These are phyloP conservation scores for Candida anutae DNA, from an alignment of 1,139 yeast genomes.

Conservation along the genomic window DNA sequence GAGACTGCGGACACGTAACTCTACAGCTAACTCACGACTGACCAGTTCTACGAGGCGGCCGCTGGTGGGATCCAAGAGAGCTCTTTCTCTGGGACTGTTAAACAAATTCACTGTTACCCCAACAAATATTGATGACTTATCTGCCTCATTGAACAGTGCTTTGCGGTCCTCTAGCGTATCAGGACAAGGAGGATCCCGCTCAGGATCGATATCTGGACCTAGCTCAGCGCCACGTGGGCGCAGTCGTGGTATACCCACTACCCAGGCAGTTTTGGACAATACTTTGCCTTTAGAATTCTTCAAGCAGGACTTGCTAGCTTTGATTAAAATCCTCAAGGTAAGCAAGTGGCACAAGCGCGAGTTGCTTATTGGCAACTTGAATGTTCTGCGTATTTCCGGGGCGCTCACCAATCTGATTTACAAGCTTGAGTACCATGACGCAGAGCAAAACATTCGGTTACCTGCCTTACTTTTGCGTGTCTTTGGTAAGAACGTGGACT, in stretches of 20 bases:
- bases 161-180: no score
- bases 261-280: conserved; percentile 49
- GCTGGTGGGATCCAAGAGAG: conserved; percentile 19
- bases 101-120: conserved; percentile 12
- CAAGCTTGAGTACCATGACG: conserved; percentile 43
- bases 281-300: conserved; percentile 76
- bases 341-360: conserved; percentile 66
- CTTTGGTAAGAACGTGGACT: conserved; percentile 86
- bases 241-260: conserved; percentile 25
- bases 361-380: conserved; percentile 38
- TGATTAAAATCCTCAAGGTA: conserved; percentile 56
- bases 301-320: conserved; percentile 68
- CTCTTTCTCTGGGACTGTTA: conserved; percentile 24
- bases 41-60: conserved; percentile 32
- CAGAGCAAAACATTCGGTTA: conserved; percentile 15
- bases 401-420: conserved; percentile 91
- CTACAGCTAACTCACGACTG: conserved; percentile 28
- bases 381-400: conserved; percentile 63
- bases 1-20: conserved; percentile 20
- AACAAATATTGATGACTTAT: conserved; percentile 21
- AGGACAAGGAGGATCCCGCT: no score
- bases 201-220: no score
- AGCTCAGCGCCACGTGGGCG: no score
- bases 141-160: no score
- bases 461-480: conserved; percentile 62